Conservation (phyloP, 305 asterid genomes). For the Plantago coronopus region DNA sequence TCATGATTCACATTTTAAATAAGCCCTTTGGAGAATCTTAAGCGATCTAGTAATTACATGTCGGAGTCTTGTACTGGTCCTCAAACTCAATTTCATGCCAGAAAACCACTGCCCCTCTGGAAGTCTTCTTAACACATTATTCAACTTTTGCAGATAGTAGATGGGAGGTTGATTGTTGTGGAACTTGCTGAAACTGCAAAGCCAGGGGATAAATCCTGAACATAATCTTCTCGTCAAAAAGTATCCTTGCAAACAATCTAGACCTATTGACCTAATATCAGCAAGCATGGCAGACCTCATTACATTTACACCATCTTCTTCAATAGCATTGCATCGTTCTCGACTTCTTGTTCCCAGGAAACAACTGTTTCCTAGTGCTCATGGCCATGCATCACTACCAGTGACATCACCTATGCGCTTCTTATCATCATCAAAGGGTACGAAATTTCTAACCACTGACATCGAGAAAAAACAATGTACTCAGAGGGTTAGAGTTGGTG, state of each 20-base stretch:
- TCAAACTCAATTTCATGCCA: too few species aligned
- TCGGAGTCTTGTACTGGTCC: too few species aligned
- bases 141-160: slow-evolving; percentile 49
- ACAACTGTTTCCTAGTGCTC: slow-evolving; percentile 23
- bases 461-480: slow-evolving; percentile 19
- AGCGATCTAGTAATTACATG: background rate
- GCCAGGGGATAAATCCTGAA: background rate
- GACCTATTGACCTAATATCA: slow-evolving; percentile 16
- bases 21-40: background rate
- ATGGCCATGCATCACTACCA: slow-evolving; percentile 5
- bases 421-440: slow-evolving; percentile 26
- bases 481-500: slow-evolving; percentile 26
- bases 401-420: slow-evolving; percentile 23
- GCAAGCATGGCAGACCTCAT: slow-evolving; percentile 54
- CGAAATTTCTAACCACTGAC: slow-evolving; percentile 20
- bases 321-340: slow-evolving; percentile 33
- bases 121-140: background rate
- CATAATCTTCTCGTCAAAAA: background rate
- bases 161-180: slow-evolving; percentile 70
- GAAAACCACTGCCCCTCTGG: too few species aligned
- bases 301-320: slow-evolving; percentile 50
- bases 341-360: slow-evolving; percentile 35
- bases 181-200: slow-evolving; percentile 50
- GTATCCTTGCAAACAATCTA: background rate
- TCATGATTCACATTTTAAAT: too few species aligned